Evolutionary conservation across 208 protist species (phyloP).

Genomic region (Leishmania arabica): DNA sequence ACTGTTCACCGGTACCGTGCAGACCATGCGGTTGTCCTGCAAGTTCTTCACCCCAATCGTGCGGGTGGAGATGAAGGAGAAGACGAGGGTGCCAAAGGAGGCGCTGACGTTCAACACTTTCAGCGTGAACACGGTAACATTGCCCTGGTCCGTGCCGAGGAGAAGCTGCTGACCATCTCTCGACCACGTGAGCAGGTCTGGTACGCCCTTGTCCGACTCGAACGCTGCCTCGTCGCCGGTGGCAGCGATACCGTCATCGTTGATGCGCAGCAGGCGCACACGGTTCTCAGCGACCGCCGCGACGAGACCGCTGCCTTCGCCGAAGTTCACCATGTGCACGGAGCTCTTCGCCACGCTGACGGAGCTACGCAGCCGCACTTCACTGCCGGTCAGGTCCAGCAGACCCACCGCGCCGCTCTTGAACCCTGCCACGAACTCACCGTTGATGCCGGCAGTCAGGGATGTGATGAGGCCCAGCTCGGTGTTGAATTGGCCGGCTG

Average conservation of each 20-base stretch:
- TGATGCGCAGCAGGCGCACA: slow-evolving; percentile 59
- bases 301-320: slow-evolving; percentile 48
- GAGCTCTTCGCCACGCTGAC: slow-evolving; percentile 34
- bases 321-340: slow-evolving; percentile 49
- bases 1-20: slow-evolving; percentile 74
- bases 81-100: slow-evolving; percentile 67
- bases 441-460: slow-evolving; percentile 32
- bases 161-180: slow-evolving; percentile 91
- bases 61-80: slow-evolving; percentile 86
- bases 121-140: slow-evolving; percentile 78
- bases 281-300: slow-evolving; percentile 49
- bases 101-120: slow-evolving; percentile 82
- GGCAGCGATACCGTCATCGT: slow-evolving; percentile 44
- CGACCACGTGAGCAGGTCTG: slow-evolving; percentile 59
- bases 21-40: slow-evolving; percentile 63
- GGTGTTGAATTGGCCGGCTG: slow-evolving; percentile 70
- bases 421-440: slow-evolving; percentile 61
- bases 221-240: slow-evolving; percentile 30
- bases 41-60: slow-evolving; percentile 88
- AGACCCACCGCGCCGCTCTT: slow-evolving; percentile 59
- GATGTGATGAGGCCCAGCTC: slow-evolving; percentile 72
- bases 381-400: slow-evolving; percentile 37
- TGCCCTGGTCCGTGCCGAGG: slow-evolving; percentile 72
- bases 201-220: slow-evolving; percentile 13
- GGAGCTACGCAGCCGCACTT: slow-evolving; percentile 41